phyloP scores from a whole-genome alignment of 495 filamentous ascomycete species.

The Talaromyces trachyspermus region DNA sequence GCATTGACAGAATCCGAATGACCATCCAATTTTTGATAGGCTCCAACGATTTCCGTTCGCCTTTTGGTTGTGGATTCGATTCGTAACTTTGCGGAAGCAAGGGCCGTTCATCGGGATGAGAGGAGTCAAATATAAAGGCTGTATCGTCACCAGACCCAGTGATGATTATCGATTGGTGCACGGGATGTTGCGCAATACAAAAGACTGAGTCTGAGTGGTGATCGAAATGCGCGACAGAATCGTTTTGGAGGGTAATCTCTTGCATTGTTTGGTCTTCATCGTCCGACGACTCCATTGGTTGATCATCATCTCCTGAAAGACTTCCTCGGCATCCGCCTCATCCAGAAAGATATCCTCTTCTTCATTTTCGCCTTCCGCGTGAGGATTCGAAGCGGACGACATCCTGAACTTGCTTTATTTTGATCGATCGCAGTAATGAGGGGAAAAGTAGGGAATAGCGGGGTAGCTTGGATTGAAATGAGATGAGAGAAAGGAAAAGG shows the following conservation, averaged over 20 bases:
- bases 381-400: slow-evolving; percentile 38
- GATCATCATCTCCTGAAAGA: slow-evolving; percentile 61
- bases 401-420: slow-evolving; percentile 22
- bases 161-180: slow-evolving; percentile 66
- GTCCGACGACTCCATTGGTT: slow-evolving; percentile 63
- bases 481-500: slow-evolving; percentile 2
- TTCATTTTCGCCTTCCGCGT: slow-evolving; percentile 46
- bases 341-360: slow-evolving; percentile 55
- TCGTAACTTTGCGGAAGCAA: slow-evolving; percentile 69
- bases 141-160: slow-evolving; percentile 82
- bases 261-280: slow-evolving; percentile 48
- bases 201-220: slow-evolving; percentile 81
- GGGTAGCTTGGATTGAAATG: not conserved
- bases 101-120: slow-evolving; percentile 49
- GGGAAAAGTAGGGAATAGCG: slow-evolving; percentile 1
- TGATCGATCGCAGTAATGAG: no score
- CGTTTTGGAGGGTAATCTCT: slow-evolving; percentile 74
- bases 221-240: slow-evolving; percentile 89
- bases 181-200: slow-evolving; percentile 85
- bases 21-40: slow-evolving; percentile 63
- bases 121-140: slow-evolving; percentile 74
- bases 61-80: slow-evolving; percentile 51
- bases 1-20: slow-evolving; percentile 90
- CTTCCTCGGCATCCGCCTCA: slow-evolving; percentile 65
- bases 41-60: slow-evolving; percentile 50